A percentile compares a stretch with the other conserved stretches of the same genome.
Conservation (phyloP, 140 eudicot genomes). For the Erigeron philadelphicus region DNA sequence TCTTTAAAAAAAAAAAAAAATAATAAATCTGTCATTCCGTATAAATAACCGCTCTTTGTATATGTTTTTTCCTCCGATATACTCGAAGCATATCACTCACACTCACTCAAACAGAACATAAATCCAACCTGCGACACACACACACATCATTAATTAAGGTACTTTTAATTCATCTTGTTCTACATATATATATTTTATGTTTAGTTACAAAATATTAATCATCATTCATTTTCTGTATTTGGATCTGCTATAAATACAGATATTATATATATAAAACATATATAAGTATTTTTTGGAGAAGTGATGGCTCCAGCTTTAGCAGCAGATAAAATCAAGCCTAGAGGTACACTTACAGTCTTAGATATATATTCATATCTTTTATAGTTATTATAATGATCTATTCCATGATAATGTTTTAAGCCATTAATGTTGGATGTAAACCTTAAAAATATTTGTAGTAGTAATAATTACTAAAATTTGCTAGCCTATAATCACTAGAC, state of each 20-base stretch:
- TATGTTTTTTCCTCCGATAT: conserved; percentile 15
- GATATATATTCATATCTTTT: neutral
- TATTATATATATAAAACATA: too few species aligned
- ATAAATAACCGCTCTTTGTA: too few species aligned
- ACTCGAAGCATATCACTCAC: conserved; percentile 24
- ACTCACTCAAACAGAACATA: neutral
- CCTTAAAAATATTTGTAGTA: neutral
- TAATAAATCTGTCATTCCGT: too few species aligned
- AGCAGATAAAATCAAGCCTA: conserved; percentile 37
- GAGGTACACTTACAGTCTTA: conserved; percentile 29
- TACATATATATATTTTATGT: too few species aligned
- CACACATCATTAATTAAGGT: too few species aligned
- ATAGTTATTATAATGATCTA: neutral
- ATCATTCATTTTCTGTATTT: too few species aligned
- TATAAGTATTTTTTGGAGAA: neutral
- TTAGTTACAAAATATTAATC: too few species aligned
- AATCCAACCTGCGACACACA: conserved; percentile 15
- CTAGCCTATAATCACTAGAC: neutral
- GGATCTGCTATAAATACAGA: too few species aligned
- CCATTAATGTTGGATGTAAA: too few species aligned
- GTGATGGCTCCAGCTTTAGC: conserved; percentile 44
- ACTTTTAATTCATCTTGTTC: too few species aligned
- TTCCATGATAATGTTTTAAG: too few species aligned
- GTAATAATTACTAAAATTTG: neutral
- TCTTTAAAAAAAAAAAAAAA: too few species aligned